Percentiles rank a stretch among this genome's conserved stretches.
These are phyloP conservation scores for Calonectria honghensis DNA, from an alignment of 2,329 filamentous ascomycete species.

Conservation along the genomic window DNA sequence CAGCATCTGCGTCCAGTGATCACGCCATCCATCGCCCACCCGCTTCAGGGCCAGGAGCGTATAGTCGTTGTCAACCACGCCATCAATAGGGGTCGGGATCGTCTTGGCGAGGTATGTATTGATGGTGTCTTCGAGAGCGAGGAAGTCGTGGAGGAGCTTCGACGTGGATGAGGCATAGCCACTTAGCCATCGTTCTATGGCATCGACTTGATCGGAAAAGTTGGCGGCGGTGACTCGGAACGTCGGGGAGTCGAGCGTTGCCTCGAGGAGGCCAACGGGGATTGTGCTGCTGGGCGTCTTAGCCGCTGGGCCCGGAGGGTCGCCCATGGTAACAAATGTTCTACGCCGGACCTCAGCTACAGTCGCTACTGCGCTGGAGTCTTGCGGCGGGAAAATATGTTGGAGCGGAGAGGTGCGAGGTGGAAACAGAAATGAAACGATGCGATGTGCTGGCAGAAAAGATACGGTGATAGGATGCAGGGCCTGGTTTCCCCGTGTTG, in stretches of 20 bases:
- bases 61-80: conserved; percentile 95
- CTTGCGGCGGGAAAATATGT: conserved; percentile 48
- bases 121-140: conserved; percentile 86
- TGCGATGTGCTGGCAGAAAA: conserved; percentile 43
- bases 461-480: conserved; percentile 45
- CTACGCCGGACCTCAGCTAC: conserved; percentile 53
- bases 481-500: conserved; percentile 44
- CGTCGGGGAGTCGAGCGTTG: conserved; percentile 95
- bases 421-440: conserved; percentile 46
- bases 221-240: conserved; percentile 92
- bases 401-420: conserved; percentile 38
- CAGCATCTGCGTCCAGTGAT: conserved; percentile 89
- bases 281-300: conserved; percentile 59
- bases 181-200: conserved; percentile 93
- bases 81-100: conserved; percentile 86
- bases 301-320: conserved; percentile 48
- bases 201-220: conserved; percentile 93
- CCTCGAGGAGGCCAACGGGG: conserved; percentile 93
- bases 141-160: conserved; percentile 77
- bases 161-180: conserved; percentile 72
- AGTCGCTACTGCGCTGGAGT: conserved; percentile 52
- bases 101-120: conserved; percentile 85
- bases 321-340: conserved; percentile 49
- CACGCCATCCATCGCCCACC: conserved; percentile 88
- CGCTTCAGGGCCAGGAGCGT: conserved; percentile 90